phyloP scores from a whole-genome alignment of 164 flowering plant species.

The Kingdonia uniflora region DNA sequence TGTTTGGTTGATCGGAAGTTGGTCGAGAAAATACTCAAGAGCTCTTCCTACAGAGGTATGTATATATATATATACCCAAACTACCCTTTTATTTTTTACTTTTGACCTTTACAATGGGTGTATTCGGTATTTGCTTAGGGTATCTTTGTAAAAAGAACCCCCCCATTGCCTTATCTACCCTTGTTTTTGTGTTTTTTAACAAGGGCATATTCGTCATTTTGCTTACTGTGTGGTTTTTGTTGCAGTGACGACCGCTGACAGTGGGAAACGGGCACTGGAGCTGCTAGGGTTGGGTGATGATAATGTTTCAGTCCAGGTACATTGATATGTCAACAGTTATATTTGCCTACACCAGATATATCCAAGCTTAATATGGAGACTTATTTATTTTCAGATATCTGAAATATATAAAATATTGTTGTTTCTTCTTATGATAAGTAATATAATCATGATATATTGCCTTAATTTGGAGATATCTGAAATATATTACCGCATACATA shows the following conservation, averaged over 20 bases:
- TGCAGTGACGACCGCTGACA: conserved; percentile 40
- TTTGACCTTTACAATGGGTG: too few species aligned
- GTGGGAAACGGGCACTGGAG: conserved; percentile 38
- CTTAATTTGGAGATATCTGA: background rate
- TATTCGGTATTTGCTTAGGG: background rate
- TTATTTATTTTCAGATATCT: conserved; percentile 9
- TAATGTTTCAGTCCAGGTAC: conserved; percentile 1
- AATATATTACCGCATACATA: background rate
- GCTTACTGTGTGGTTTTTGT: background rate
- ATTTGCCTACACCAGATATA: conserved; percentile 1
- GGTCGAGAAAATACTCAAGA: conserved; percentile 61
- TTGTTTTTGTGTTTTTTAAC: background rate
- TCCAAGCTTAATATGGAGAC: conserved; percentile 6
- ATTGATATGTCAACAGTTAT: too few species aligned
- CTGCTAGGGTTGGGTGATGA: conserved; percentile 29
- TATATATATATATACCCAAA: background rate
- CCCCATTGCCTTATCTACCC: too few species aligned
- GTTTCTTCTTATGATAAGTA: background rate
- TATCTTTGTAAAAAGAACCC: background rate
- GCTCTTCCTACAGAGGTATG: conserved; percentile 46
- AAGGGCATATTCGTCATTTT: background rate
- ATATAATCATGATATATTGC: background rate
- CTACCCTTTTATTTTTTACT: too few species aligned
- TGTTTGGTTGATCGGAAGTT: conserved; percentile 58
- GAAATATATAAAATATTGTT: background rate